Conservation (phyloP, 2,329 filamentous ascomycete genomes). For the Fusarium penzigii region DNA sequence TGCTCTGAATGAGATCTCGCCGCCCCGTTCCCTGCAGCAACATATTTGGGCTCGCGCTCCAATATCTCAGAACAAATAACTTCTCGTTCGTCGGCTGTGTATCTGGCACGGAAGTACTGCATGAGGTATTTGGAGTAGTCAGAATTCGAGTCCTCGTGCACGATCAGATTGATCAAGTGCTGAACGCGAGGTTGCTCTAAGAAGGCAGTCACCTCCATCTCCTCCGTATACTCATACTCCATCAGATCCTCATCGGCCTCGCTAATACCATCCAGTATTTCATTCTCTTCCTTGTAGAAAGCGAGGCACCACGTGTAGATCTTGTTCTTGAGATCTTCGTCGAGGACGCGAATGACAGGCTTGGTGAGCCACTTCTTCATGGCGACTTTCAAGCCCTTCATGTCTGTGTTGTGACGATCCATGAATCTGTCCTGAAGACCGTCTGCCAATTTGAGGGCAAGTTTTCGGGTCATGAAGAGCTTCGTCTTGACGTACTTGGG, state of each 20-base stretch:
- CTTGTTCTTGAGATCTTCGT: slow-evolving; percentile 1
- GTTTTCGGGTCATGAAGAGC: not conserved
- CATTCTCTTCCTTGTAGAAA: not conserved
- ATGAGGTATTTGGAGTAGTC: too few relatives aligned
- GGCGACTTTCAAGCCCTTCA: not conserved
- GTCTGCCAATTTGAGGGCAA: not conserved
- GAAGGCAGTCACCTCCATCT: too few relatives aligned
- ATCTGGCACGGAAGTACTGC: too few relatives aligned
- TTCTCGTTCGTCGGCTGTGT: too few relatives aligned
- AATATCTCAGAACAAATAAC: too few relatives aligned
- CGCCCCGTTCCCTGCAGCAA: too few relatives aligned
- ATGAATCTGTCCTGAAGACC: not conserved
- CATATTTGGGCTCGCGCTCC: too few relatives aligned
- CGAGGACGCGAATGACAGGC: not conserved
- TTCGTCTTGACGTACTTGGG: too few relatives aligned
- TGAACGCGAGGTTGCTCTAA: too few relatives aligned
- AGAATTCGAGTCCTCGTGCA: too few relatives aligned
- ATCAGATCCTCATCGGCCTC: not conserved
- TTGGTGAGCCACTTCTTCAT: not conserved
- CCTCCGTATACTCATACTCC: not conserved
- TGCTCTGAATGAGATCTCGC: too few relatives aligned
- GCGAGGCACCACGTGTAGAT: slow-evolving; percentile 1
- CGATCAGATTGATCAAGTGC: too few relatives aligned
- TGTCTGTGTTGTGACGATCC: not conserved
- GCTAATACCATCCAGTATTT: not conserved